Base-by-base conservation (phyloP, 257 asterid species). In the Leptodermis oblonga region DNA sequence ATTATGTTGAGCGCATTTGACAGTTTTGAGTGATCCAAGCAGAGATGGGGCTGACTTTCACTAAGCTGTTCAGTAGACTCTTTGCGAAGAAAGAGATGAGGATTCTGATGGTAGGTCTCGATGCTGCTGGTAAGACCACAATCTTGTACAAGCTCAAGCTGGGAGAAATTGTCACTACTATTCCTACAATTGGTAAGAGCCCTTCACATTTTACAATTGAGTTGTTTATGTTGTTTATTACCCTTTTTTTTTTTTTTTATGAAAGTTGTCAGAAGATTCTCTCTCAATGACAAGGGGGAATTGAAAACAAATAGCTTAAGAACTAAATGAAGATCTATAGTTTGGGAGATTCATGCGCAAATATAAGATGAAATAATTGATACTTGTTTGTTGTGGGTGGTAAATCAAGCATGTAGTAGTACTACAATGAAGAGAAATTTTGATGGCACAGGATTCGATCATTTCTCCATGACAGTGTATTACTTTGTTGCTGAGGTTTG, bases 81-180 rank as follows among this genome's bases (percentile, higher is more conserved):
- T 80, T 80, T 51, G 84, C 84, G 18, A 80, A 76, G 81, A 80
- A 76, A 67, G 84, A 80, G 72, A 80, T 80, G 81, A 74, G 81
- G 7, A 80, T 79, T 71, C 63, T 79, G 75, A 79, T 79, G 83
- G 83, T 79, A 25, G 78, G 81, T 72, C 83, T 79, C 53, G 83
- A 79, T 69, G 83, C 83, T 46, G 80, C 83, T 69, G 81, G 84
- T 76, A 80, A 80, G 75, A 80, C 81, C 39, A 80, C 81, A 67
- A 80, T 80, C 65, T 55, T 80, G 62, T 80, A 80, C 79, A 80
- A 80, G 67, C 81, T 80, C 67, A 80, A 80, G 70, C 84, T 80
- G 30, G 84, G 84, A 62, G 84, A 80, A 70, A 80, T 80, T 41
- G 84, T 80, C 39, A 80, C 84, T 31, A 79, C 84, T 28, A 79